These are phyloP conservation scores for Sonneratia caseolaris DNA, from an alignment of 345 rosid species.

Conservation along the genomic window DNA sequence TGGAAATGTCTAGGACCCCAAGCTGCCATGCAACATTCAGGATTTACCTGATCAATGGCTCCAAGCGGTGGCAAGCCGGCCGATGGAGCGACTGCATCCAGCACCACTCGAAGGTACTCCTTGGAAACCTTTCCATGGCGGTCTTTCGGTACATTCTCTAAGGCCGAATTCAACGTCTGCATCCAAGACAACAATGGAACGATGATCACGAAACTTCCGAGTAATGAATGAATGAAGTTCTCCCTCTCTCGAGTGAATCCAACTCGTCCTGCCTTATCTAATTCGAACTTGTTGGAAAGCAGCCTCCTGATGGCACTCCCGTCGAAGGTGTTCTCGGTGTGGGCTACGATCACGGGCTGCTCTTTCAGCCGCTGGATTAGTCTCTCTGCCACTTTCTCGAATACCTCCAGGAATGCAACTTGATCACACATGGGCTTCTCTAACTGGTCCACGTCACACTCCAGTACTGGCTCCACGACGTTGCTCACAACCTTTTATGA, in stretches of 20 bases:
- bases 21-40: no score
- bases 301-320: slow-evolving; percentile 74
- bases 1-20: background rate
- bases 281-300: slow-evolving; percentile 68
- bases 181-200: background rate
- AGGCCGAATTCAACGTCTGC: slow-evolving; percentile 51
- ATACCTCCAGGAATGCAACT: slow-evolving; percentile 48
- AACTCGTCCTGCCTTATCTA: slow-evolving; percentile 43
- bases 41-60: slow-evolving; percentile 59
- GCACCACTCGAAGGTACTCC: slow-evolving; percentile 48
- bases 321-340: slow-evolving; percentile 74
- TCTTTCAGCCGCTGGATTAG: slow-evolving; percentile 74
- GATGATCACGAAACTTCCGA: background rate
- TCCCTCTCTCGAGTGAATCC: no score
- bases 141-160: slow-evolving; percentile 55
- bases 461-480: slow-evolving; percentile 65
- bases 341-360: slow-evolving; percentile 92
- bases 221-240: no score
- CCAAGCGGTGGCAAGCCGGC: slow-evolving; percentile 85
- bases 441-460: slow-evolving; percentile 28
- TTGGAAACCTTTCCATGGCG: slow-evolving; percentile 55
- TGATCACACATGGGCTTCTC: slow-evolving; percentile 21
- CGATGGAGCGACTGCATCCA: slow-evolving; percentile 62
- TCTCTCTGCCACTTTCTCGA: slow-evolving; percentile 51
- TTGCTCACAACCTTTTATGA: slow-evolving; percentile 53